phyloP scores from a whole-genome alignment of 805 yeast genomes.

The Barnettozyma sp. region DNA sequence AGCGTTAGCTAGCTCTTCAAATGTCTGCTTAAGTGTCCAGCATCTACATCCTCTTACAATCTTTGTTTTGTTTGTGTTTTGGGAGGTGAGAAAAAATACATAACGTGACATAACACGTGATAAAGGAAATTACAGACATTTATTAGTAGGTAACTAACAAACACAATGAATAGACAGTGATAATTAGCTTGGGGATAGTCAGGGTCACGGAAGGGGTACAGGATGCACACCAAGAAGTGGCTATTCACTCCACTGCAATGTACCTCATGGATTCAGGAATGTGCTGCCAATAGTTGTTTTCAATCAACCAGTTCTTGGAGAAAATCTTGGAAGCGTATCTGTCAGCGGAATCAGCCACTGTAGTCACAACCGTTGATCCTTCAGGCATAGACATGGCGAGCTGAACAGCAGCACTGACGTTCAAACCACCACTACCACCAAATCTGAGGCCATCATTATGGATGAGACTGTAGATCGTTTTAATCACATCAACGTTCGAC shows the following conservation, averaged over 20 bases:
- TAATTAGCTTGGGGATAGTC: no score
- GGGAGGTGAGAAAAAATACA: no score
- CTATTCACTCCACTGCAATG: slow-evolving; percentile 12
- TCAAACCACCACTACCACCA: slow-evolving; percentile 23
- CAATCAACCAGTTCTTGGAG: slow-evolving; percentile 16
- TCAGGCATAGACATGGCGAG: slow-evolving; percentile 19
- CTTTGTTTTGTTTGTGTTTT: no score
- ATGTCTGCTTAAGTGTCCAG: no score
- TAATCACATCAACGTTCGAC: slow-evolving; percentile 16
- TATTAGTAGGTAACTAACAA: no score
- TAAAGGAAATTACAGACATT: no score
- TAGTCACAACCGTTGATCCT: slow-evolving; percentile 23
- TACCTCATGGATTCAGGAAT: slow-evolving; percentile 17
- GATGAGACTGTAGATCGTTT: slow-evolving; percentile 14
- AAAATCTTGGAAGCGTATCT: slow-evolving; percentile 23
- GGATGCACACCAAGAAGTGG: no score
- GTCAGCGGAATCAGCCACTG: slow-evolving; percentile 21
- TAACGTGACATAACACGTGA: no score
- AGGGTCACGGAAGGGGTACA: no score
- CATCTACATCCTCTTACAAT: no score
- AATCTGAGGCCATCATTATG: slow-evolving; percentile 16
- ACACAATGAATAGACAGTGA: no score
- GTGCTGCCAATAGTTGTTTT: slow-evolving; percentile 17
- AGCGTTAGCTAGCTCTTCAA: no score
- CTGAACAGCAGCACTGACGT: slow-evolving; percentile 19